Conservation (phyloP, 371 early-diverging fungal species). For the Mortierella sp. region DNA sequence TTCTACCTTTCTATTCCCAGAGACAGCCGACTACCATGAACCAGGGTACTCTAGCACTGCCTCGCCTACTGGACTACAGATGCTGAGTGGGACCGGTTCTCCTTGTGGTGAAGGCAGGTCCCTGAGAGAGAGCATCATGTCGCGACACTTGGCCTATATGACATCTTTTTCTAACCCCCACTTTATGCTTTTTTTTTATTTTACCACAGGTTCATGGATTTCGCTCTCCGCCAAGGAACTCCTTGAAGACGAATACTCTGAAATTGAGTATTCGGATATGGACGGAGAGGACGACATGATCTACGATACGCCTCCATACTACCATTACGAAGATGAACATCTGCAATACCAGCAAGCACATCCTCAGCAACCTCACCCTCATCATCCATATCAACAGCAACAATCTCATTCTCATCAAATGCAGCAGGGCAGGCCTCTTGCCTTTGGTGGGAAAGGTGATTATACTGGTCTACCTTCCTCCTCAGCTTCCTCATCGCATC, state of each 20-base stretch:
- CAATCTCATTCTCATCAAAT: slow-evolving; percentile 5
- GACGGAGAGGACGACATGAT: slow-evolving; percentile 58
- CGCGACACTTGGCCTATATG: background rate
- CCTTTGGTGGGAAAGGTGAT: slow-evolving; percentile 42
- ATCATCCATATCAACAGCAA: slow-evolving; percentile 26
- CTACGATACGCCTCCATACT: slow-evolving; percentile 54
- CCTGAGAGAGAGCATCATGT: background rate
- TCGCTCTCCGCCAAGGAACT: slow-evolving; percentile 48
- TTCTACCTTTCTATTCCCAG: slow-evolving; percentile 38
- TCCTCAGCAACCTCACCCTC: slow-evolving; percentile 9
- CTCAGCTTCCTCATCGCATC: slow-evolving; percentile 30
- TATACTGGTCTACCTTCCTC: slow-evolving; percentile 20
- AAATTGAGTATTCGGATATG: slow-evolving; percentile 57
- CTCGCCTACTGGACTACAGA: slow-evolving; percentile 46
- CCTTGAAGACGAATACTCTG: slow-evolving; percentile 55
- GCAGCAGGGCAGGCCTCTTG: slow-evolving; percentile 34
- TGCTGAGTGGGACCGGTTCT: slow-evolving; percentile 53
- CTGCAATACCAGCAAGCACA: slow-evolving; percentile 20
- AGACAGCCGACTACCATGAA: slow-evolving; percentile 50
- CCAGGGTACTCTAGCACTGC: slow-evolving; percentile 35
- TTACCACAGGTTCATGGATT: slow-evolving; percentile 47
- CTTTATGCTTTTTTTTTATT: background rate
- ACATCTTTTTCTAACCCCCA: background rate
- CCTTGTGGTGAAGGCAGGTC: slow-evolving; percentile 56
- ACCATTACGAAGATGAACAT: slow-evolving; percentile 42